phyloP scores from a whole-genome alignment of 805 yeast species.

The Saccharomycopsis selenospora region DNA sequence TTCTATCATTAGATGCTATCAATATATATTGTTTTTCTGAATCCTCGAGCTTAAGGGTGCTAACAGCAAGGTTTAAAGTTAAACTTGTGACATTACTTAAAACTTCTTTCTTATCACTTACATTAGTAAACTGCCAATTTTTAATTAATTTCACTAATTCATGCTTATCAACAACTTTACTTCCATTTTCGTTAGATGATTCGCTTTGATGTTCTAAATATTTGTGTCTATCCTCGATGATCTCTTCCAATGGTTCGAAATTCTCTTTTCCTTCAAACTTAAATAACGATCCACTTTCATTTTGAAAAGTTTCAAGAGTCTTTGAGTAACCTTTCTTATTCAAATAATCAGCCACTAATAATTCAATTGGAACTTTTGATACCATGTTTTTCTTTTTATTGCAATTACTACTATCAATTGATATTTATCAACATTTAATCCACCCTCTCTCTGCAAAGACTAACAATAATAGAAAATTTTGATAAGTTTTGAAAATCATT shows the following conservation, averaged over 20 bases:
- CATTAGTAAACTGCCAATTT: conserved; percentile 11
- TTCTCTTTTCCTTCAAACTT: conserved; percentile 7
- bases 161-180: neutral
- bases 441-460: too few relatives aligned
- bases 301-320: conserved; percentile 43
- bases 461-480: too few relatives aligned
- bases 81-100: conserved; percentile 12
- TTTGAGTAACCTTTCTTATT: conserved; percentile 37
- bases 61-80: conserved; percentile 23
- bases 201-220: conserved; percentile 23
- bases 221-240: conserved; percentile 33
- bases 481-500: too few relatives aligned
- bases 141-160: conserved; percentile 7
- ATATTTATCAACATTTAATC: too few relatives aligned
- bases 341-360: conserved; percentile 55
- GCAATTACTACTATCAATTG: too few relatives aligned
- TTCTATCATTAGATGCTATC: conserved; percentile 22
- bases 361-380: conserved; percentile 19
- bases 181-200: neutral
- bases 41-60: conserved; percentile 22
- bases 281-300: conserved; percentile 24
- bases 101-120: neutral
- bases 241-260: conserved; percentile 33
- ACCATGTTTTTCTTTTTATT: neutral
- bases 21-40: conserved; percentile 19